Base-by-base conservation (phyloP, 1,139 yeast species). In the Cylindricascospora bacillispora region DNA sequence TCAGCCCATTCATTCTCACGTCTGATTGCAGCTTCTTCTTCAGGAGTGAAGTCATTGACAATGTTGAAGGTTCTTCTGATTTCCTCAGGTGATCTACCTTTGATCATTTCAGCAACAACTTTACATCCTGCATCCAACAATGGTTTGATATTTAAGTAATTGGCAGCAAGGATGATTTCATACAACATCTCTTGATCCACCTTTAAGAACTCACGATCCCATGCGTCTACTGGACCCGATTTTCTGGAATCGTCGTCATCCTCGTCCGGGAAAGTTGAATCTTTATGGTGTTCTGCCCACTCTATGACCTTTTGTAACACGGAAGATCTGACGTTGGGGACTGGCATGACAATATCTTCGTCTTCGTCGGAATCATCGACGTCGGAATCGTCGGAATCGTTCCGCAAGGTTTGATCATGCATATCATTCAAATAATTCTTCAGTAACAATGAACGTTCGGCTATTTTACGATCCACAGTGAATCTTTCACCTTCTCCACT, bases 1-100 rank as follows among this genome's bases (percentile, higher is more conserved):
- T 89, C 98, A 15, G 98, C 98, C 98, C 98, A 89, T 57, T 89
- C 98, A 54, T 89, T 89, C 59, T 89, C 98, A 50, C 95, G 73
- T 53, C 93, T 78, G 44, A 92, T 89, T 33, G 95, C 97, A 28
- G 93, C 95, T 61, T 89, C 98, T 58, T 92, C 98, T 56, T 92
- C 98, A 3, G 97, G 95, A 24, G 93, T 81, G 59, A 92, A 89
- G 57, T 92, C 98, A 54, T 86, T 83, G 36, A 79, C 92, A 46
- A 92, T 92, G 58, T 92, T 92, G 65, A 92, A 92, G 1, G 93
- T 82, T 57, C 83, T 80, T 58, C 98, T 75, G 49, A 92, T 83
- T 57, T 92, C 98, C 55, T 86, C 97, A 5, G 98, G 95, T 1
- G 86, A 69, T 61, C 92, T 85, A 34, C 93, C 92, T 59, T 86